Evolutionary conservation across 805 yeast genomes (phyloP).

Genomic region (Lipomyces japonicus): DNA sequence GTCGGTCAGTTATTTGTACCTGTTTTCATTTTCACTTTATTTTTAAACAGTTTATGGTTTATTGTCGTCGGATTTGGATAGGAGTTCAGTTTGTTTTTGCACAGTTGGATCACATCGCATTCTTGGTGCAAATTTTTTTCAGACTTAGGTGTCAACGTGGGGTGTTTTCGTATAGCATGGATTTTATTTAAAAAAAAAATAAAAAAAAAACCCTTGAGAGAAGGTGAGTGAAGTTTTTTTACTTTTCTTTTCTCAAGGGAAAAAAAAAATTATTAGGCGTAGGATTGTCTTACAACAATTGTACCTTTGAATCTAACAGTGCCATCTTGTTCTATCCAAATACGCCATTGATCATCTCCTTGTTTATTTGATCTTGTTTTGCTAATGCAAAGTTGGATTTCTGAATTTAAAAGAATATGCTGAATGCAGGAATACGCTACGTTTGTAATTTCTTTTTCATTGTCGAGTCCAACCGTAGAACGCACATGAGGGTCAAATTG

Average conservation of each 20-base stretch:
- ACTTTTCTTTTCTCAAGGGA: too few species aligned
- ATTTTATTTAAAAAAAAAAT: neutral
- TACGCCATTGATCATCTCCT: conserved; percentile 1
- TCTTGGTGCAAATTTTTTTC: too few species aligned
- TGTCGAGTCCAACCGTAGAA: neutral
- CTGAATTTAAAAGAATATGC: conserved; percentile 5
- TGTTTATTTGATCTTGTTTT: neutral
- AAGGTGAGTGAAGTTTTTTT: neutral
- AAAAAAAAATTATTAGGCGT: too few species aligned
- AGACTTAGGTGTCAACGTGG: too few species aligned
- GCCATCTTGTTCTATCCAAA: conserved; percentile 23
- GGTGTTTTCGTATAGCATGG: neutral
- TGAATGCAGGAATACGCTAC: conserved; percentile 22
- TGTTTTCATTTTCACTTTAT: too few species aligned
- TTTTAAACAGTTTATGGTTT: too few species aligned
- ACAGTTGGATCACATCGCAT: too few species aligned
- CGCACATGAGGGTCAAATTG: conserved; percentile 13
- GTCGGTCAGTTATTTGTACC: too few species aligned
- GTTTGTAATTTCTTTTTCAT: neutral
- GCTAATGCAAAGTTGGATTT: conserved; percentile 7
- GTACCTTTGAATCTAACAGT: conserved; percentile 15
- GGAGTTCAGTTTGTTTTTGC: too few species aligned
- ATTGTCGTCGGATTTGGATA: too few species aligned
- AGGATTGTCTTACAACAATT: too few species aligned
- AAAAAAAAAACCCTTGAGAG: neutral